These are phyloP conservation scores for Saprolegnia diclina DNA, from an alignment of 352 stramenopile genomes.

Conservation along the genomic window DNA sequence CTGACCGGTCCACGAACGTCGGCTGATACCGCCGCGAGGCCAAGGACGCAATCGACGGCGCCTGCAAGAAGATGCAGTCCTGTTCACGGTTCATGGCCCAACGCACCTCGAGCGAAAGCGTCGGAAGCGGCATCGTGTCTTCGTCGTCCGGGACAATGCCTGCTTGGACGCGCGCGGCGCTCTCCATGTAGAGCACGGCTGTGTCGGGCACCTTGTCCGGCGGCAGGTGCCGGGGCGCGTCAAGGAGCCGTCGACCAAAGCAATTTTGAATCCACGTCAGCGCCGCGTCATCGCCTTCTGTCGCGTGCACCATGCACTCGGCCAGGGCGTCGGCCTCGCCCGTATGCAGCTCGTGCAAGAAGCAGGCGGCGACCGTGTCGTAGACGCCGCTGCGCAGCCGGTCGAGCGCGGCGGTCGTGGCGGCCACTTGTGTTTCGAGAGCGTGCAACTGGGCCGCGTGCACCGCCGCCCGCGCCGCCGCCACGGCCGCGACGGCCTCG, in stretches of 20 bases:
- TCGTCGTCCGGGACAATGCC: neutral
- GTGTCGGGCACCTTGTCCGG: neutral
- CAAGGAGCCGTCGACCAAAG: neutral
- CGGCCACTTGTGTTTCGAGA: neutral
- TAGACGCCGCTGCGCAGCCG: slow-evolving; percentile 6
- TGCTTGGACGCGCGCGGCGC: neutral
- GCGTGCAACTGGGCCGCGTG: neutral
- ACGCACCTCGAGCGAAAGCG: neutral
- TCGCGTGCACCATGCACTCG: neutral
- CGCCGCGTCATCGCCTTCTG: neutral
- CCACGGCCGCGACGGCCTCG: neutral
- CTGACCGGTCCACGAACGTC: neutral
- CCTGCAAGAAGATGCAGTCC: neutral
- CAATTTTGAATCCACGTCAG: neutral
- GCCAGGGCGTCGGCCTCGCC: neutral
- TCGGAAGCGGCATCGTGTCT: slow-evolving; percentile 2
- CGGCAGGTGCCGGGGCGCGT: neutral
- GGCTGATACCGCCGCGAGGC: neutral
- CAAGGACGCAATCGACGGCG: neutral
- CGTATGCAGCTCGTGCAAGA: slow-evolving; percentile 21
- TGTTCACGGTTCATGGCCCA: neutral
- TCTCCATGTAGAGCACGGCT: neutral
- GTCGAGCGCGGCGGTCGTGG: neutral
- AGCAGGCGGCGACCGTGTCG: slow-evolving; percentile 23
- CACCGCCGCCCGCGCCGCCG: neutral